Percentiles rank a stretch among this genome's conserved stretches.
phyloP scores from a whole-genome alignment of 768 basidiomycete species.

The Xerocomellus intermedius region DNA sequence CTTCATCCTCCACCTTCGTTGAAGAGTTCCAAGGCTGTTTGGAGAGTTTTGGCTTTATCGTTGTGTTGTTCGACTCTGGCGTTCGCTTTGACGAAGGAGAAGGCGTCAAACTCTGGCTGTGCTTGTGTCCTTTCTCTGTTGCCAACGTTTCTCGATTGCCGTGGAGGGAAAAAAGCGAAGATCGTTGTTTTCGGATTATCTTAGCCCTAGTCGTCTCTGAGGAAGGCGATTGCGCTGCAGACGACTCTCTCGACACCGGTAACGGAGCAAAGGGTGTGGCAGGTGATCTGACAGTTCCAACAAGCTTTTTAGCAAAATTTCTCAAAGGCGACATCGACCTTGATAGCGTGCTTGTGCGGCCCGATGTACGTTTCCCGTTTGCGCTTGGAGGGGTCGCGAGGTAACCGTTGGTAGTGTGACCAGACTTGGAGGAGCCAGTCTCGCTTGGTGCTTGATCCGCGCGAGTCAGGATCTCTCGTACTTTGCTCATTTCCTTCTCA shows the following conservation, averaged over 20 bases:
- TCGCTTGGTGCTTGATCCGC: conserved; percentile 60
- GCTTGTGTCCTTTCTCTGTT: conserved; percentile 61
- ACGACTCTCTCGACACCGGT: conserved; percentile 41
- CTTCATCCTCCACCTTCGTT: conserved; percentile 66
- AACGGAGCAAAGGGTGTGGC: conserved; percentile 46
- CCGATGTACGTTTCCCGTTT: conserved; percentile 43
- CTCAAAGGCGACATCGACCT: conserved; percentile 79
- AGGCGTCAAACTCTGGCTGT: conserved; percentile 70
- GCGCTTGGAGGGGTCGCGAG: conserved; percentile 63
- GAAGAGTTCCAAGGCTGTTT: conserved; percentile 79
- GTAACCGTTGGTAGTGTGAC: conserved; percentile 53
- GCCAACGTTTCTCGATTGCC: conserved; percentile 45
- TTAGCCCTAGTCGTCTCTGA: conserved; percentile 49
- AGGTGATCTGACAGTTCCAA: conserved; percentile 44
- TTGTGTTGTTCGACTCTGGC: conserved; percentile 38
- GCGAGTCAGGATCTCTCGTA: conserved; percentile 55
- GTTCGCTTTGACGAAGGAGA: conserved; percentile 45
- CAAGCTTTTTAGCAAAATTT: conserved; percentile 71
- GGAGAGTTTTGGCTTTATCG: conserved; percentile 38
- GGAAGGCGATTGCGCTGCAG: conserved; percentile 40
- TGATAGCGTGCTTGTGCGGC: conserved; percentile 47
- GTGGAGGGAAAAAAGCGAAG: conserved; percentile 61
- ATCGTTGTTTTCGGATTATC: conserved; percentile 51
- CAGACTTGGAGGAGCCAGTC: conserved; percentile 66
- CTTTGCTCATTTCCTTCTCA: conserved; percentile 77